phyloP scores from a whole-genome alignment of 345 rosid genomes.

The Ailanthus altissimus region DNA sequence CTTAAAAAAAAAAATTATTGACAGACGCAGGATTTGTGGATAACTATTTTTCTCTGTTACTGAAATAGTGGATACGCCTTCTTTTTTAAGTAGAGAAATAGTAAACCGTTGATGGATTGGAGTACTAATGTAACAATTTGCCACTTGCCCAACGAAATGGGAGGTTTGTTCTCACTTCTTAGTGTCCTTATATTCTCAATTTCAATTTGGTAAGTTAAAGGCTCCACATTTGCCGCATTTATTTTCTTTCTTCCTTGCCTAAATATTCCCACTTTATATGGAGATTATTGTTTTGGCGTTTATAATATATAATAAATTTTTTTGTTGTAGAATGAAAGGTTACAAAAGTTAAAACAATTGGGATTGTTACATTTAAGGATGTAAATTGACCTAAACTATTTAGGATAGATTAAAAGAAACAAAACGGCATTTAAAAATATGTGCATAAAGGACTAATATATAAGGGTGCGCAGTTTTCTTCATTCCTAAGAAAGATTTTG shows the following conservation, averaged over 20 bases:
- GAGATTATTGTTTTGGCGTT: too few species aligned
- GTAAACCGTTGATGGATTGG: slow-evolving; percentile 26
- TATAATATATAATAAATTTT: too few species aligned
- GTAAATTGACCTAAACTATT: too few species aligned
- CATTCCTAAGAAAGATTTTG: too few species aligned
- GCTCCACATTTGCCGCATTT: background rate
- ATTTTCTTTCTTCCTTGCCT: background rate
- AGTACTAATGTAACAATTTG: slow-evolving; percentile 19
- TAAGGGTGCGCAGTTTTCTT: too few species aligned
- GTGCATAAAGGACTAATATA: too few species aligned
- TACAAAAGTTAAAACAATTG: too few species aligned
- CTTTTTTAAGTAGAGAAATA: slow-evolving; percentile 22
- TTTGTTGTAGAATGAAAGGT: too few species aligned
- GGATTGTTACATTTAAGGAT: too few species aligned
- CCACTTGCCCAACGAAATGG: slow-evolving; percentile 15
- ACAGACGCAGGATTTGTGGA: slow-evolving; percentile 35
- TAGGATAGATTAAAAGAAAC: too few species aligned
- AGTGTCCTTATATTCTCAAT: slow-evolving; percentile 20
- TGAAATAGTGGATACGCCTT: slow-evolving; percentile 37
- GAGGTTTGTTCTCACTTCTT: slow-evolving; percentile 6
- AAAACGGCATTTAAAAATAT: too few species aligned
- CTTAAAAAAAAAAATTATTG: too few species aligned
- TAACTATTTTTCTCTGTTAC: slow-evolving; percentile 26
- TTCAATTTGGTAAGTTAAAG: background rate
- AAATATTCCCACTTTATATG: background rate